A percentile compares a stretch with the other conserved stretches of the same genome.
Conservation (phyloP, 2,329 filamentous ascomycete species). For the Chlorencoelia australis region DNA sequence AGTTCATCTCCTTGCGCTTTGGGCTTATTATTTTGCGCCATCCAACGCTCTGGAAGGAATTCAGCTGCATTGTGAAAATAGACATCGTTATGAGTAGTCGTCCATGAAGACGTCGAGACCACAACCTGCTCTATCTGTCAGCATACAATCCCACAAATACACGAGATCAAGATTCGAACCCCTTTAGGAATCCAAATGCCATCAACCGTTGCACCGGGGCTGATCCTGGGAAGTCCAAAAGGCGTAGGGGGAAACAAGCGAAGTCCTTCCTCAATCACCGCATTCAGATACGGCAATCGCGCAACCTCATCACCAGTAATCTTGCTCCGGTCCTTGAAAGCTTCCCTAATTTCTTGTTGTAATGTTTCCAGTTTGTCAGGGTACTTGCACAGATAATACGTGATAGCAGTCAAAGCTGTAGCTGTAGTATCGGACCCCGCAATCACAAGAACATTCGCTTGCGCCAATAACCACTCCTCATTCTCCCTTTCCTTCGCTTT, state of each 20-base stretch:
- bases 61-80: conserved; percentile 3
- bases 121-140: no score
- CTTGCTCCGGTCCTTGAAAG: conserved; percentile 1
- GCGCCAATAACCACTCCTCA: conserved; percentile 1
- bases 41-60: conserved; percentile 2
- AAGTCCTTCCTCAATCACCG: conserved; percentile 27
- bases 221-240: conserved; percentile 1
- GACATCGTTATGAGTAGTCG: neutral
- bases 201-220: conserved; percentile 1
- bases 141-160: no score
- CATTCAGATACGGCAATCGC: conserved; percentile 23
- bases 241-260: conserved; percentile 4
- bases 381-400: conserved; percentile 4
- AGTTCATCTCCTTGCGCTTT: no score
- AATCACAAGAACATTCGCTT: conserved; percentile 3
- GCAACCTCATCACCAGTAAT: conserved; percentile 1
- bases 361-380: conserved; percentile 5
- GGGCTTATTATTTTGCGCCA: no score
- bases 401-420: conserved; percentile 2
- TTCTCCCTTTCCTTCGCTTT: conserved; percentile 1
- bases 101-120: conserved; percentile 2
- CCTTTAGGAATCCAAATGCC: neutral
- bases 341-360: conserved; percentile 2
- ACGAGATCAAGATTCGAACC: no score
- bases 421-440: conserved; percentile 11